A percentile compares a stretch with the other conserved stretches of the same genome.
These are phyloP conservation scores for Poterioochromonas sp. DNA, from an alignment of 352 stramenopile species.

Conservation along the genomic window DNA sequence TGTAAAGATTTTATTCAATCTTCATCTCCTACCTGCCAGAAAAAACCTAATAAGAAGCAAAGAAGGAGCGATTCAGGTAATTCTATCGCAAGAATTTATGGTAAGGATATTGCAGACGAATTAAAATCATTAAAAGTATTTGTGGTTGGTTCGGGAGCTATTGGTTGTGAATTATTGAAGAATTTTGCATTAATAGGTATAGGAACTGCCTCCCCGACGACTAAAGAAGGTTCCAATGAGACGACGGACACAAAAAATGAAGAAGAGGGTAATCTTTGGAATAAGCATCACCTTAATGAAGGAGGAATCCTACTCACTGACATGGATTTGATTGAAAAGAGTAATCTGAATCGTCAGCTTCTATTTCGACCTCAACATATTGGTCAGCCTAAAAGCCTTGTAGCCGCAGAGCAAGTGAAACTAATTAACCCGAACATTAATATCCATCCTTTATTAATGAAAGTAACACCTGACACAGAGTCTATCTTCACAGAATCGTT, in stretches of 20 bases:
- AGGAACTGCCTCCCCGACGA: too few relatives aligned
- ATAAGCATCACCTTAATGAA: conserved; percentile 42
- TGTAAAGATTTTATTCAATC: too few relatives aligned
- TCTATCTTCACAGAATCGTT: conserved; percentile 93
- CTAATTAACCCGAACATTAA: background rate
- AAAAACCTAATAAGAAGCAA: background rate
- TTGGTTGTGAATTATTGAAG: conserved; percentile 98
- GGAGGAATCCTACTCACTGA: conserved; percentile 76
- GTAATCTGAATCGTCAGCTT: conserved; percentile 96
- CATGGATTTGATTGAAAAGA: conserved; percentile 98
- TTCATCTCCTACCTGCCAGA: background rate
- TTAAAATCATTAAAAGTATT: conserved; percentile 77
- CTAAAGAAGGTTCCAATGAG: conserved; percentile 37
- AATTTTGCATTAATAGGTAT: conserved; percentile 96
- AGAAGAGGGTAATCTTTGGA: background rate
- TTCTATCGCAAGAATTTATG: conserved; percentile 46
- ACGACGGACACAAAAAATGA: background rate
- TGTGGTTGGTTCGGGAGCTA: conserved; percentile 91
- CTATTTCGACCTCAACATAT: conserved; percentile 70
- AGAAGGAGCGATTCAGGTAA: conserved; percentile 37
- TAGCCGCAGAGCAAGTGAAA: conserved; percentile 11
- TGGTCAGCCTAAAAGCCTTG: background rate
- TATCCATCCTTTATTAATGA: conserved; percentile 31
- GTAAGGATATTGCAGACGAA: conserved; percentile 46
- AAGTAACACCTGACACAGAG: conserved; percentile 83